Percentiles rank a stretch among this genome's conserved stretches.
These are phyloP conservation scores for Pleomassaria siparia DNA, from an alignment of 2,329 filamentous ascomycete species.

Conservation along the genomic window DNA sequence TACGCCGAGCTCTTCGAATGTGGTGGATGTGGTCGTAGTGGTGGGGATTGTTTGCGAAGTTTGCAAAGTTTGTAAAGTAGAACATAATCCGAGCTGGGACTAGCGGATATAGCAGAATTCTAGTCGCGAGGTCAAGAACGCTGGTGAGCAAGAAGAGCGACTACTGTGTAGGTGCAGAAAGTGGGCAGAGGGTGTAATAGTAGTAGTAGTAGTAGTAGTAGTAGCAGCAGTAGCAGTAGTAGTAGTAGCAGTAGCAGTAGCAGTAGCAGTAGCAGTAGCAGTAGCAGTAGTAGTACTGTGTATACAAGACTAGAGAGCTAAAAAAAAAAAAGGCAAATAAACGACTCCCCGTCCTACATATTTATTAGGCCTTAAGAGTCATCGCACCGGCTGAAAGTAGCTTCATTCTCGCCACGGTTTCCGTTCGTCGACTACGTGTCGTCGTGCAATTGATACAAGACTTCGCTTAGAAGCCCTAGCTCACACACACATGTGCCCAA, in stretches of 20 bases:
- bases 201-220: too few species aligned
- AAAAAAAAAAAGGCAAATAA: too few species aligned
- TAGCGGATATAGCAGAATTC: conserved; percentile 10
- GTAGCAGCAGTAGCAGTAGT: too few species aligned
- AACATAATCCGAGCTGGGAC: conserved; percentile 34
- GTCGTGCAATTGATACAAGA: conserved; percentile 11
- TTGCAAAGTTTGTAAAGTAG: conserved; percentile 29
- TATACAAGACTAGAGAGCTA: too few species aligned
- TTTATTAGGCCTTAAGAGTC: conserved; percentile 15
- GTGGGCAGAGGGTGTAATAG: too few species aligned
- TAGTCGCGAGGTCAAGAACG: conserved; percentile 1
- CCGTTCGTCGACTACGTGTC: conserved; percentile 10
- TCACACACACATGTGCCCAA: conserved; percentile 10
- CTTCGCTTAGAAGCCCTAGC: conserved; percentile 4
- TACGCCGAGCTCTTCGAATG: conserved; percentile 40
- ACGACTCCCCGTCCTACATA: too few species aligned
- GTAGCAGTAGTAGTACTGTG: too few species aligned
- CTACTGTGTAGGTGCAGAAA: not conserved
- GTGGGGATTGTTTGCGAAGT: conserved; percentile 25
- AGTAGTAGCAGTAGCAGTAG: too few species aligned
- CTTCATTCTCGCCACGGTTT: not conserved
- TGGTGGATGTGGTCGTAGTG: conserved; percentile 38
- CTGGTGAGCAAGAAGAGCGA: not conserved
- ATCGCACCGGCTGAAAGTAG: conserved; percentile 9
- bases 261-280: too few species aligned